Evolutionary conservation across 2,329 filamentous ascomycete genomes (phyloP).

Genomic region (Colletotrichum kahawae): DNA sequence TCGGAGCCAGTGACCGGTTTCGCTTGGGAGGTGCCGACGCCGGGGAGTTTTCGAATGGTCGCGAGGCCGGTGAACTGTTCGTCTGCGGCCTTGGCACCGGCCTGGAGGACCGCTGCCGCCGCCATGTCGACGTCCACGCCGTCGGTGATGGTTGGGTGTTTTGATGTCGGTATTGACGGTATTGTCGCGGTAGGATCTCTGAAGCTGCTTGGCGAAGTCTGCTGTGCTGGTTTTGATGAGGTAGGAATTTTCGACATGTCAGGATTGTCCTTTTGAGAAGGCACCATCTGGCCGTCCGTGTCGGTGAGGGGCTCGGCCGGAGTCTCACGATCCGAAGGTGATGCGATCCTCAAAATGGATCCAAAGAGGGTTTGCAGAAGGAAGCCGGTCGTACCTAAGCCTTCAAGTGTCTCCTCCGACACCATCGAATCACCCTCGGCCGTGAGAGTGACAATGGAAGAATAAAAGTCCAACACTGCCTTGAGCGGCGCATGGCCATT

Average conservation of each 20-base stretch:
- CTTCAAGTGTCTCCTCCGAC: slow-evolving; percentile 88
- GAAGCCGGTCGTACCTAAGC: slow-evolving; percentile 85
- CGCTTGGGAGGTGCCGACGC: slow-evolving; percentile 38
- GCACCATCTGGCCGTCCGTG: not conserved
- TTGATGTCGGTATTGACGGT: not conserved
- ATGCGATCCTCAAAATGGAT: slow-evolving; percentile 73
- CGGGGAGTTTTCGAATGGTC: slow-evolving; percentile 23
- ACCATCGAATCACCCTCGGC: slow-evolving; percentile 93
- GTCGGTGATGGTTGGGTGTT: not conserved
- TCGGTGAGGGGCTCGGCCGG: slow-evolving; percentile 13
- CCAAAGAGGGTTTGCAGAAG: slow-evolving; percentile 78
- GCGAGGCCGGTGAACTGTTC: slow-evolving; percentile 6
- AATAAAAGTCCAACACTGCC: slow-evolving; percentile 89
- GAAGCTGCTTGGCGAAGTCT: slow-evolving; percentile 5
- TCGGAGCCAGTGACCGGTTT: slow-evolving; percentile 23
- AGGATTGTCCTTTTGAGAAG: slow-evolving; percentile 9
- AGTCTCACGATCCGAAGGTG: slow-evolving; percentile 40
- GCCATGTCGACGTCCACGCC: slow-evolving; percentile 5
- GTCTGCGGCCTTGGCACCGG: slow-evolving; percentile 6
- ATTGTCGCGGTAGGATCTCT: not conserved
- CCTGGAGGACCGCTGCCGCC: slow-evolving; percentile 14
- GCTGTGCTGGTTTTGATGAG: slow-evolving; percentile 11
- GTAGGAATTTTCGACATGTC: slow-evolving; percentile 9
- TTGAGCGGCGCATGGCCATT: slow-evolving; percentile 74
- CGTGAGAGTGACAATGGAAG: slow-evolving; percentile 86